These are phyloP conservation scores for Penicillium roqueforti DNA, from an alignment of 495 filamentous ascomycete genomes.

Conservation along the genomic window DNA sequence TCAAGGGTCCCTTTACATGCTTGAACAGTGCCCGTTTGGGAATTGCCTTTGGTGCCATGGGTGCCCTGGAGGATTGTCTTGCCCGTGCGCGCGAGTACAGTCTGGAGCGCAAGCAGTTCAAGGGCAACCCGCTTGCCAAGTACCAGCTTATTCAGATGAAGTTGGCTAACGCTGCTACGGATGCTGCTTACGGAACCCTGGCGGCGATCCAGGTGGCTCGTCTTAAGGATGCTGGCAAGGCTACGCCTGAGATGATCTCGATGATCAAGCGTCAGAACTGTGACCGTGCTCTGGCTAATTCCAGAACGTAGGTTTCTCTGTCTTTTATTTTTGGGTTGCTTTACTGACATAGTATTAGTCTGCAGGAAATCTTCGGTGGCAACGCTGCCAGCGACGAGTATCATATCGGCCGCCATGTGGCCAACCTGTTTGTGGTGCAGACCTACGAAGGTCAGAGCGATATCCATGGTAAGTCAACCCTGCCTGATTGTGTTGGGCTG, in stretches of 20 bases:
- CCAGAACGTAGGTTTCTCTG: conserved; percentile 56
- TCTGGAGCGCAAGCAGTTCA: conserved; percentile 92
- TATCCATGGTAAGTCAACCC: conserved; percentile 72
- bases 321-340: neutral
- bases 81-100: conserved; percentile 76
- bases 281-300: conserved; percentile 78
- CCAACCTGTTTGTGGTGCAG: conserved; percentile 95
- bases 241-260: conserved; percentile 92
- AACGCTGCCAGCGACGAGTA: conserved; percentile 98
- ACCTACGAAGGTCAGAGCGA: conserved; percentile 98
- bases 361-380: conserved; percentile 95
- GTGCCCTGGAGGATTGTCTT: conserved; percentile 89
- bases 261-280: conserved; percentile 99
- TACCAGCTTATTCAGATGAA: conserved; percentile 99
- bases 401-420: conserved; percentile 87
- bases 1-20: conserved; percentile 87
- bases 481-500: conserved; percentile 8
- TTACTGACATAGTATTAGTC: conserved; percentile 35
- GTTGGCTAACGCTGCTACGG: conserved; percentile 84
- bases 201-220: conserved; percentile 87
- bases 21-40: conserved; percentile 89
- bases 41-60: conserved; percentile 91
- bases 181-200: conserved; percentile 82
- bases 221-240: conserved; percentile 85
- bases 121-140: conserved; percentile 89